Base-by-base conservation (phyloP, 148 eudicot species). In the Camellia japonica region DNA sequence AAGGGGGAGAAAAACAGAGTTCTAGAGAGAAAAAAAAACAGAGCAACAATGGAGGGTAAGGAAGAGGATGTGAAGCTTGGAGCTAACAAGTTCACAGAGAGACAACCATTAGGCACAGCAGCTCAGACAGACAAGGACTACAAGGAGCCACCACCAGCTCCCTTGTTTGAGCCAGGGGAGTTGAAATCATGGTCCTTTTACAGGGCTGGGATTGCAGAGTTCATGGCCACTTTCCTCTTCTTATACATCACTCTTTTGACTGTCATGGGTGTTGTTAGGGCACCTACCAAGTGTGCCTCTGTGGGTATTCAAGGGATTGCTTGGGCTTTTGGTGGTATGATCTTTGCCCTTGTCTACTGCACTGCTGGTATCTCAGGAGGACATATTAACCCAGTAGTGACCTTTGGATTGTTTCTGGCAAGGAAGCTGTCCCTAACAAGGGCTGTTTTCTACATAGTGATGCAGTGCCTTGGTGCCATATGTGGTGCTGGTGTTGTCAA, bases 241-340 rank as follows among this genome's bases (percentile, higher is more conserved):
- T 74, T 93, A 59, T 92, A 93, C 80, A 82, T 93, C 82, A 84
- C 94, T 1, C 59, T 93, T 30, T 80, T 93, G 86, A 93, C 98
- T 68, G 96, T 93, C 0, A 92, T 93, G 93, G 98, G 98, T 38
- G 89, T 89, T 51, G 73, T 52, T 0, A 86, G 90, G 51, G 52
- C 91, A 54, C 73, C 84, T 3, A 88, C 76, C 71, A 88, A 87
- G 92, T 93, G 98, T 83, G 87, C 90, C 61, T 79, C 98, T 70
- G 96, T 93, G 77, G 98, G 96, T 73, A 83, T 92, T 73, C 98
- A 93, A 76, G 98, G 98, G 3, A 88, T 93, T 88, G 98, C 98
- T 89, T 93, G 98, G 96, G 93, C 96, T 52, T 93, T 93, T 90
- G 98, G 98, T 78, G 96, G 96, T 67, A 92, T 93, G 96, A 93